A percentile compares a stretch with the other conserved stretches of the same genome.
phyloP scores from a whole-genome alignment of 2,329 filamentous ascomycete species.

The Botryotinia convoluta region DNA sequence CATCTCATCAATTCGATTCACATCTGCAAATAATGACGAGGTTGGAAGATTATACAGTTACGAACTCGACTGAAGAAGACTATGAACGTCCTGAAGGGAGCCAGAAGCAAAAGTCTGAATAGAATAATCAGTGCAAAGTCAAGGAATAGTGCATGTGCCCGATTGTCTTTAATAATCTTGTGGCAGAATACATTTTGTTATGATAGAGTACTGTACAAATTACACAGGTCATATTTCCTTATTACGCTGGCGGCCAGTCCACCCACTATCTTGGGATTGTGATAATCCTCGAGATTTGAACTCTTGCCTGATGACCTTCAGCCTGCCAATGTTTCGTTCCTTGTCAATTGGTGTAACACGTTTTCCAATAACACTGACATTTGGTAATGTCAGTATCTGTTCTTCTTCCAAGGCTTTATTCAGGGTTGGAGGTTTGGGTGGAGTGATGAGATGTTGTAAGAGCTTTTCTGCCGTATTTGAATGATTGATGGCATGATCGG shows the following conservation, averaged over 20 bases:
- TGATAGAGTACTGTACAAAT: constrained; percentile 8
- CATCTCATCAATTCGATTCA: background rate
- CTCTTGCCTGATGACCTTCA: constrained; percentile 76
- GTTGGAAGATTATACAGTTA: background rate
- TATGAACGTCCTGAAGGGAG: background rate
- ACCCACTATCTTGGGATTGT: background rate
- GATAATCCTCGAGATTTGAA: constrained; percentile 61
- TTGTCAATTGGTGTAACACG: constrained; percentile 69
- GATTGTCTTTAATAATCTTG: background rate
- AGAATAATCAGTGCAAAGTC: background rate
- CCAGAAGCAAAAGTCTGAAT: background rate
- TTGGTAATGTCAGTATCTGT: constrained; percentile 55
- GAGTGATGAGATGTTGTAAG: constrained; percentile 51
- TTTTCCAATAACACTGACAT: constrained; percentile 65
- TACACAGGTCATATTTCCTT: background rate
- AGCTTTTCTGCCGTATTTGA: constrained; percentile 54
- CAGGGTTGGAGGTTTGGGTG: constrained; percentile 60
- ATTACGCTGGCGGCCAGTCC: background rate
- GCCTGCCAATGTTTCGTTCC: constrained; percentile 69
- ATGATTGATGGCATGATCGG: constrained; percentile 64
- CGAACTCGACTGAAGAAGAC: background rate
- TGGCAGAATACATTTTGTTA: background rate
- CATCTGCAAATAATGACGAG: background rate
- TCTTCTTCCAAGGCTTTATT: constrained; percentile 53
- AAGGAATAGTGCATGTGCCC: background rate